Evolutionary conservation across 108 stramenopile species (phyloP), one percentile per base, ranked within the genome.

Genomic region (Cylindrotheca closterium): DNA sequence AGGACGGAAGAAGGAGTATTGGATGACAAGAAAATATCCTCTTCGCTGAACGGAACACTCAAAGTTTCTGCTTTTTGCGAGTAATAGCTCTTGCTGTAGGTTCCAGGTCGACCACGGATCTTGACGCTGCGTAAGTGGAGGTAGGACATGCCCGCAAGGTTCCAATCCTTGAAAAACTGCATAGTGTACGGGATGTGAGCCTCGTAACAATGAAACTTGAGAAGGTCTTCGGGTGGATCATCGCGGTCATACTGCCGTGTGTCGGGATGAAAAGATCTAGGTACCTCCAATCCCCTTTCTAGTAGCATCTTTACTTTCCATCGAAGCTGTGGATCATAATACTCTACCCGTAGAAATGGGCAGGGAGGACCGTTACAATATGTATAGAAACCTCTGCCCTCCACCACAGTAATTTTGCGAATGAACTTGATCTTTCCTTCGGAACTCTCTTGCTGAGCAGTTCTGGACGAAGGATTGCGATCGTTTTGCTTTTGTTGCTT

Each of bases 161-260:
- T 86, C 45, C 58, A 75, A 29, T 83, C 86, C 53, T 94, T 94
- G 67, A 94, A 94, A 47, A 94, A 85, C 54, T 94, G 93, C 89
- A 94, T 94, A 0, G 90, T 90, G 71, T 89, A 94, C 1, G 93
- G 93, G 48, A 94, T 94, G 54, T 94, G 93, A 27, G 88, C 93
- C 62, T 94, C 93, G 50, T 94, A 94, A 59, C 89, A 94, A 65
- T 87, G 79, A 56, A 91, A 91, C 50, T 61, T 71, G 34, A 94
- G 68, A 2, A 81, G 55, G 10, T 75, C 73, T 2, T 33, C 37
- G 0, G 49, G 63, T 4, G 25, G 28, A 19, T 47, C 37, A n/a
- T 37, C 47, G 48, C 64, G 66, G 67, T 88, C 85, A 62, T 89
- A 89, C 62, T 77, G 82, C 32, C 37, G 42, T 1, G 77, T 67